Base-by-base conservation (phyloP, 129 eudicot species). In the Mikania micrantha region DNA sequence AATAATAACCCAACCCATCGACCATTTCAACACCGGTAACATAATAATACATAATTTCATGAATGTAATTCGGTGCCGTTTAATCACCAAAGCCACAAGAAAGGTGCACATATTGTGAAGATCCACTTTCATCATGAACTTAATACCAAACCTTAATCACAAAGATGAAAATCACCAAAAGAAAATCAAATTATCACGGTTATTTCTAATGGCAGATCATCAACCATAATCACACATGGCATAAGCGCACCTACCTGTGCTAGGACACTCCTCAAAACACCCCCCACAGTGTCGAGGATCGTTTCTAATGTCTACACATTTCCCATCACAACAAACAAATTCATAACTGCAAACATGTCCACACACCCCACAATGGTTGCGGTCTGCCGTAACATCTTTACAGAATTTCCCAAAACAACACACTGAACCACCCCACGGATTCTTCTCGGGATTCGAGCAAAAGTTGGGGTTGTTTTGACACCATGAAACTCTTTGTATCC, bases 211-310 rank as follows among this genome's bases (percentile, higher is more conserved):
- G n/a, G n/a, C n/a, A n/a, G n/a, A n/a, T 77, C 31, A 67, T 44
- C 41, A 60, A 62, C 78, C 76, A 84, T 80, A 77, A 74, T 74
- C 79, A 67, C 80, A 77, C 85, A 77, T 84, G 44, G 76, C 78
- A 54, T 62, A 84, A 9, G 60, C 60, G 70, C 85, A 80, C 67
- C 66, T 75, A 74, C 54, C 80, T 71, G 74, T 12, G 4, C 78
- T 59, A 42, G 15, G 58, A 52, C 88, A 77, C 78, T 59, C 73
- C 66, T 80, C 74, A 40, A 74, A 80, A 57, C 85, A 84, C 40
- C 74, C 72, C 4, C 89, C 85, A 48, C 89, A 84, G 65, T 80
- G 83, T n/a, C 31, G 76, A 72, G 70, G 79, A 80, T 84, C 71
- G 20, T 66, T 80, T 21, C 76, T 62, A 65, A 71, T 22, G 52